Evolutionary conservation across 129 eudicot genomes (phyloP), one percentile per base, ranked within the genome.

Genomic region (sunflower (Helianthus annuus)): DNA sequence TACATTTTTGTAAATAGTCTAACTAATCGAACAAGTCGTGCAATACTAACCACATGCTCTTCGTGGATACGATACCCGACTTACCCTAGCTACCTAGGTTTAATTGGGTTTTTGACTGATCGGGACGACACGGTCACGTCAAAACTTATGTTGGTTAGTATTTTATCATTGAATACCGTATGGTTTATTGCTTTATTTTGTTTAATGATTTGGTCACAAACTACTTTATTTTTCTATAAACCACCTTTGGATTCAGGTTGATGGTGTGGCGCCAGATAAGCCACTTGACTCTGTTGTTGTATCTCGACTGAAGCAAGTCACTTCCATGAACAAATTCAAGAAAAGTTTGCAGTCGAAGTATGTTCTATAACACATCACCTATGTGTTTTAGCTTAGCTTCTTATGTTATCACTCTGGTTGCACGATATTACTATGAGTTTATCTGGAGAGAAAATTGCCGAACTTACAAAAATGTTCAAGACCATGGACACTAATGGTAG

Each of bases 391-490:
- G n/a, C 16, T 10, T 40, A 42, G 32, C 6, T 68, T 22, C 39
- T 27, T 49, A 55, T 56, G 10, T 55, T 14, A 32, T 58, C 19
- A 1, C 3, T 29, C 7, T 75, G 5, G 17, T 70, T 70, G 13
- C 78, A 91, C 96, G 90, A 86, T 27, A 89, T 91, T 66, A 96
- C 97, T 42, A 90, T 84, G 84, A 87, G 83, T 66, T 76, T 91
- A 54, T 91, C 96, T 12, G 97, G 81, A 77, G 97, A 91, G 83
- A 96, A 91, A 81, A 91, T 91, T 48, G 96, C 89, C 6, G 96
- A 93, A 74, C 86, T 91, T 15, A 88, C 84, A 77, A 82, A 88
- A 79, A 88, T 91, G 97, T 91, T 91, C 55, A 86, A 86, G 83
- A 91, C 83, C 88, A 91, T 87, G 78, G 97, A 91, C 61, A 73